These are phyloP conservation scores for Elsinoe ampelina DNA, from an alignment of 2,329 filamentous ascomycete genomes.

Conservation along the genomic window DNA sequence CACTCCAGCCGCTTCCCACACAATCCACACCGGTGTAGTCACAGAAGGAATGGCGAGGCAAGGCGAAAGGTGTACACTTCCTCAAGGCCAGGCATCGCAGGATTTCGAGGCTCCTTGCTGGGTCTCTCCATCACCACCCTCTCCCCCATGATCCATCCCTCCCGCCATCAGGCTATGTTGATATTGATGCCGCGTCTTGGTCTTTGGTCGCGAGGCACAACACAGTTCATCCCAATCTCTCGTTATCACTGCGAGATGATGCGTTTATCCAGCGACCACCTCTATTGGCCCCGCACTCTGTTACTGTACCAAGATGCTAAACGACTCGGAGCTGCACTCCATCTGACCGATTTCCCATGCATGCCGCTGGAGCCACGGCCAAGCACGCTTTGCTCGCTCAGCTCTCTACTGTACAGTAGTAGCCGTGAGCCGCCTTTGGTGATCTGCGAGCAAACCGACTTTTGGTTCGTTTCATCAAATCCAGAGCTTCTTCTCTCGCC, in stretches of 20 bases:
- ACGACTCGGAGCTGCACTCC: background rate
- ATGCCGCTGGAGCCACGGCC: too few species aligned
- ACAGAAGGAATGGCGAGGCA: background rate
- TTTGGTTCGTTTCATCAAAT: constrained; percentile 10
- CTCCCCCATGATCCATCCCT: background rate
- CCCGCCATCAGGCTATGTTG: background rate
- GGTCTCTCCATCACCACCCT: background rate
- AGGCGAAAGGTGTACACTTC: background rate
- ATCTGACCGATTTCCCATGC: background rate
- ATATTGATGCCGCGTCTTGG: background rate
- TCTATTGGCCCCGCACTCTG: too few species aligned
- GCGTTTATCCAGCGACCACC: background rate
- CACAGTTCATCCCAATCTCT: background rate
- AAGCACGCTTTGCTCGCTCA: too few species aligned
- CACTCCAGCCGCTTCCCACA: too few species aligned
- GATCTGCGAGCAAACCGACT: background rate
- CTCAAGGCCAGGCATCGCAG: background rate
- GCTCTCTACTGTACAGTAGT: too few species aligned
- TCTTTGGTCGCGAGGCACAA: constrained; percentile 1
- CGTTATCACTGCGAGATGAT: background rate
- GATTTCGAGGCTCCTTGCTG: background rate
- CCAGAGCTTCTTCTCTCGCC: constrained; percentile 1
- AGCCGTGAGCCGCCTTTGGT: too few species aligned
- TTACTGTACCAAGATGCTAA: background rate
- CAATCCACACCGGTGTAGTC: background rate